Evolutionary conservation across 2,329 filamentous ascomycete genomes (phyloP).

Genomic region (Pyrenochaeta sp.): DNA sequence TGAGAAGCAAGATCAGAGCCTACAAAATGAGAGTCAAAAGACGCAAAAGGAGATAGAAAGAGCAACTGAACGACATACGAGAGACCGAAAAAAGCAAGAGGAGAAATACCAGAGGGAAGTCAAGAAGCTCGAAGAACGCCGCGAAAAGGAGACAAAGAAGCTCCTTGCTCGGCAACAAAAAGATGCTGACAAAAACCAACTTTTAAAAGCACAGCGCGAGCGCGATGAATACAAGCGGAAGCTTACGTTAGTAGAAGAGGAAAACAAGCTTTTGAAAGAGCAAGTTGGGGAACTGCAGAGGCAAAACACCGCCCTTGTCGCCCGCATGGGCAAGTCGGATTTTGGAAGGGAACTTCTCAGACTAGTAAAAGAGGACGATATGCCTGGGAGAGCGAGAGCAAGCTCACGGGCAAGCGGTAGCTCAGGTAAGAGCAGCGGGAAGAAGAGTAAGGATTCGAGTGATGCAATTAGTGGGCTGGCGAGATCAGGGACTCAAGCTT

Average conservation of each 20-base stretch:
- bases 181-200: constrained; percentile 63
- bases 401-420: constrained; percentile 33
- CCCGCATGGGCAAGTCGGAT: constrained; percentile 52
- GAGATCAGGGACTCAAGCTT: constrained; percentile 16
- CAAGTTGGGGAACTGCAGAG: constrained; percentile 64
- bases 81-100: constrained; percentile 57
- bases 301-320: constrained; percentile 63
- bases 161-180: constrained; percentile 69
- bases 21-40: constrained; percentile 39
- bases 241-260: constrained; percentile 55
- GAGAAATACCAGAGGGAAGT: constrained; percentile 54
- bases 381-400: constrained; percentile 29
- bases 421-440: constrained; percentile 30
- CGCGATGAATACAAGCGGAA: constrained; percentile 55
- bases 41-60: constrained; percentile 63
- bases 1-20: constrained; percentile 56
- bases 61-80: constrained; percentile 68
- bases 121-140: constrained; percentile 71
- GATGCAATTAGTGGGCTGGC: constrained; percentile 13
- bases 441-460: constrained; percentile 14
- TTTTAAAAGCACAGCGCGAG: constrained; percentile 57
- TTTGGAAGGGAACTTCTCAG: constrained; percentile 42
- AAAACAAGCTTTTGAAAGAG: constrained; percentile 59
- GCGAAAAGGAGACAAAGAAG: constrained; percentile 68
- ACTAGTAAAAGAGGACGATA: constrained; percentile 38